Evolutionary conservation across 2,329 filamentous ascomycete genomes (phyloP), one percentile per base, ranked within the genome.

Genomic region (Neurospora sp.): DNA sequence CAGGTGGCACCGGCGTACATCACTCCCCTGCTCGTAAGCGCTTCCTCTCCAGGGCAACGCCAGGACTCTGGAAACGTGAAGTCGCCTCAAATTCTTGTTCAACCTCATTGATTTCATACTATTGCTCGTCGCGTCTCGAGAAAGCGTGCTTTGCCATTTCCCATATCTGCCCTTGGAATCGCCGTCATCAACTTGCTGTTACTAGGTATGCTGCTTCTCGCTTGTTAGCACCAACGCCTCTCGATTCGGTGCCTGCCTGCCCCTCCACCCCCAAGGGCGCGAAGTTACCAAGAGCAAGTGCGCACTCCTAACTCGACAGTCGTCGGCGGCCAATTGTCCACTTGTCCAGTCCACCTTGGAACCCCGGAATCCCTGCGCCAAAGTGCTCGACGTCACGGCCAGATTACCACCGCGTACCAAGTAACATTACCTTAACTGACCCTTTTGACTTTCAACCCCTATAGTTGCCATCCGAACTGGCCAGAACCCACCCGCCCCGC

Each of bases 31-130:
- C 52, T 33, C 28, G 23, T 74, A 75, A 74, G 73, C 73, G 74
- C 74, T 72, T 62, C 52, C 52, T 62, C 52, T 62, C 52, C 52
- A 36, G 36, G 52, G 52, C 52, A 62, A 62, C 52, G 52, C 28
- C 52, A 62, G 52, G 23, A 62, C 52, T 62, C 52, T 62, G 52
- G 23, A 62, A 62, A 62, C 52, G 23, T 62, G 52, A 62, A 62
- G 52, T 68, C 68, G 70, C 72, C 73, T 73, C 72, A 74, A 75
- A 76, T 75, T 75, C 73, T 74, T 74, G 69, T 70, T 73, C 73
- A 75, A 67, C 74, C 72, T 74, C 73, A 70, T 62, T 67, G 68
- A 62, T 33, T 36, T n/a, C 28, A 36, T 62, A 36, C 28, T 62
- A 33, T 62, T 62, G 52, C 28, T 19, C 52, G 23, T 62, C 52